Percentiles rank a stretch among this genome's conserved stretches.
These are phyloP conservation scores for Claviceps capensis DNA, from an alignment of 2,329 filamentous ascomycete genomes.

Conservation along the genomic window DNA sequence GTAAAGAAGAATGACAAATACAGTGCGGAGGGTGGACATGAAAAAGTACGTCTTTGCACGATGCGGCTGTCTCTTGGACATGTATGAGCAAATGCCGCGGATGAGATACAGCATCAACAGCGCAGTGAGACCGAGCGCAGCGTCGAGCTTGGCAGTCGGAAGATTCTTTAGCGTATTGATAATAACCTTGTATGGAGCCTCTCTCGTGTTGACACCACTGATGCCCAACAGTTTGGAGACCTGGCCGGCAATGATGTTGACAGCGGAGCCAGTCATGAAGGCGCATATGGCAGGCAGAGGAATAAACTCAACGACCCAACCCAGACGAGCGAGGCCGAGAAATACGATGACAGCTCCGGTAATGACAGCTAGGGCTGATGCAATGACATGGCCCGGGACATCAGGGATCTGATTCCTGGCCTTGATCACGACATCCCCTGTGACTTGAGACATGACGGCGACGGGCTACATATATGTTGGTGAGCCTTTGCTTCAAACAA, in stretches of 20 bases:
- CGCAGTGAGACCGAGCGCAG: constrained; percentile 59
- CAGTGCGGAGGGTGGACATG: constrained; percentile 61
- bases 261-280: constrained; percentile 39
- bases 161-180: constrained; percentile 36
- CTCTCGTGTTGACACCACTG: constrained; percentile 33
- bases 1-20: constrained; percentile 70
- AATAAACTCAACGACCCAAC: constrained; percentile 42
- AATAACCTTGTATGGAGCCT: constrained; percentile 33
- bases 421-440: constrained; percentile 32
- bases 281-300: constrained; percentile 37
- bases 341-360: constrained; percentile 34
- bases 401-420: constrained; percentile 25
- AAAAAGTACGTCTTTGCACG: constrained; percentile 65
- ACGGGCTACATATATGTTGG: constrained; percentile 27
- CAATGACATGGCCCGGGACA: constrained; percentile 28
- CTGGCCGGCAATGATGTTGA: constrained; percentile 37
- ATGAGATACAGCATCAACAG: constrained; percentile 55
- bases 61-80: constrained; percentile 53
- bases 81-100: constrained; percentile 45
- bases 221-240: constrained; percentile 38
- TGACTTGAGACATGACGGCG: constrained; percentile 38
- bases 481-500: neutral
- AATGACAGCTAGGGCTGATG: constrained; percentile 33
- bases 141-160: constrained; percentile 44
- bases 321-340: constrained; percentile 34